Percentiles rank a stretch among this genome's conserved stretches.
Evolutionary conservation across 345 rosid species (phyloP).

Genomic region (Melaleuca quinquenervia): DNA sequence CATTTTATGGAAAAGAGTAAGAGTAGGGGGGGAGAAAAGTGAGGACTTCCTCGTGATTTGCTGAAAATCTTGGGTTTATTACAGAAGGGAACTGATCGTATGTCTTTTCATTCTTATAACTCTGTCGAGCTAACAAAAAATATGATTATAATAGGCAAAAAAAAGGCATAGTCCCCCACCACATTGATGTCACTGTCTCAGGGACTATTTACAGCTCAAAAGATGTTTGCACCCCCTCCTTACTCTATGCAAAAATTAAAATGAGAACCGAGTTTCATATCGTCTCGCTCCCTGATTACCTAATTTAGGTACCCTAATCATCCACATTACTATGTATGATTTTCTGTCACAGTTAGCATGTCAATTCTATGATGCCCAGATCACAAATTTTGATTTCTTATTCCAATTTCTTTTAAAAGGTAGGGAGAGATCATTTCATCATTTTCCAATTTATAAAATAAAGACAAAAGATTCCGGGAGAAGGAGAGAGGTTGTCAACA

Average conservation of each 20-base stretch:
- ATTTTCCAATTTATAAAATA: background rate
- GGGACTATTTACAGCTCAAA: background rate
- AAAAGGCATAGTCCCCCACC: background rate
- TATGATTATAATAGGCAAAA: background rate
- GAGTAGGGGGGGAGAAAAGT: background rate
- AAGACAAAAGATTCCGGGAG: too few species aligned
- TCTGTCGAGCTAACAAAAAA: background rate
- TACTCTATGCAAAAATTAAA: background rate
- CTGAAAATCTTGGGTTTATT: background rate
- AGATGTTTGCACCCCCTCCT: background rate
- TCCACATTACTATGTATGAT: background rate
- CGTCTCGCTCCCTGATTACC: background rate
- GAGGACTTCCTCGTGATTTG: background rate
- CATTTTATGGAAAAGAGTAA: background rate
- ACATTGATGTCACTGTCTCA: background rate
- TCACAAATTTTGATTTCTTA: background rate
- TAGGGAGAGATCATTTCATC: background rate
- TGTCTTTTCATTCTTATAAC: background rate
- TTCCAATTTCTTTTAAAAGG: background rate
- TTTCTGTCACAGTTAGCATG: background rate
- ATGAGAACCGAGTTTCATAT: background rate
- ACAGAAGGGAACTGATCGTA: background rate
- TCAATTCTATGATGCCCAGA: background rate
- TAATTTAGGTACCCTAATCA: background rate
- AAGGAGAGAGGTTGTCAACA: background rate